A percentile compares a stretch with the other conserved stretches of the same genome.
These are phyloP conservation scores for Agaricus blazei DNA, from an alignment of 768 basidiomycete genomes.

Conservation along the genomic window DNA sequence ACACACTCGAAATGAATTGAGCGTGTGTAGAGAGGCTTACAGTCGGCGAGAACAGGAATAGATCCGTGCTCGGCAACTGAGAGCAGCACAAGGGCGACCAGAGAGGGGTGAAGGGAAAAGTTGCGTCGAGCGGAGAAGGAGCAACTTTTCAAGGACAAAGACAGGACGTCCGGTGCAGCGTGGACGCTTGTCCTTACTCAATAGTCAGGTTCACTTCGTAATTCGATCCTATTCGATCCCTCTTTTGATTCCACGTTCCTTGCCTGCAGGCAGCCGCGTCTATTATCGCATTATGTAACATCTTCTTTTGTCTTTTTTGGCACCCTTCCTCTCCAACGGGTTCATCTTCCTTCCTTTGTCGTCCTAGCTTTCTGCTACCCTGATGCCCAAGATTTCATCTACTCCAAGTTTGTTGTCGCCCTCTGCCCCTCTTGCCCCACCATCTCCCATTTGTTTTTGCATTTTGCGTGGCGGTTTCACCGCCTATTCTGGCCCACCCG, in stretches of 20 bases:
- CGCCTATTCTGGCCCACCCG: constrained; percentile 1
- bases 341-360: constrained; percentile 15
- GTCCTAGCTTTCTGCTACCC: constrained; percentile 6
- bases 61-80: constrained; percentile 26
- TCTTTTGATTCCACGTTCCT: constrained; percentile 69
- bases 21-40: constrained; percentile 28
- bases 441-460: too few species aligned
- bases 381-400: constrained; percentile 2
- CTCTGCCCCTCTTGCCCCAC: not conserved
- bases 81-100: constrained; percentile 27
- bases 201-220: constrained; percentile 40
- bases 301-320: constrained; percentile 16
- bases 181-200: constrained; percentile 47
- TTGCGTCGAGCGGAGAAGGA: constrained; percentile 40
- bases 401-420: not conserved
- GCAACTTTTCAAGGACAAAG: constrained; percentile 49
- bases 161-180: constrained; percentile 43
- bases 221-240: constrained; percentile 33
- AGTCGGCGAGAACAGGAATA: constrained; percentile 26
- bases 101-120: constrained; percentile 31
- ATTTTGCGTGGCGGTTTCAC: too few species aligned
- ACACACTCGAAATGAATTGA: constrained; percentile 53
- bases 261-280: constrained; percentile 63
- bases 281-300: constrained; percentile 10
- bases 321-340: constrained; percentile 18